Base-by-base conservation (phyloP, 2,329 filamentous ascomycete species). In the Fusarium zealandicum region DNA sequence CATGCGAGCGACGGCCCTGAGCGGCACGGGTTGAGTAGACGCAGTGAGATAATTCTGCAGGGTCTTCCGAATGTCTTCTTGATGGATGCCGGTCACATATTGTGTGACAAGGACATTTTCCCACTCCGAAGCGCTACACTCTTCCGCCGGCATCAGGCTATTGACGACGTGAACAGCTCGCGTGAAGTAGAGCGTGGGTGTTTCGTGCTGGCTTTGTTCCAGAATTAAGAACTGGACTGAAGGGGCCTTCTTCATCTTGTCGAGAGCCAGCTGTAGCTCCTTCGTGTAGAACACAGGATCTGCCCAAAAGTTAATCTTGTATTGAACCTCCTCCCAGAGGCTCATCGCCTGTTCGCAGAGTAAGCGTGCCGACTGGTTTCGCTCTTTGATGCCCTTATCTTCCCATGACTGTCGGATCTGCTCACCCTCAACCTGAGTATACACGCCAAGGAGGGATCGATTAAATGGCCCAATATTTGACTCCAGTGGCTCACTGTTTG, bases 361-460 rank as follows among this genome's bases (percentile, higher is more conserved):
- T 5, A 57, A 39, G 5, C 69, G 57, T 11, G 54, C 51, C 20
- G 54, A 41, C 13, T 49, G 54, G 13, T 63, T 59, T 28, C 39
- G 50, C 13, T 64, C 64, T 35, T 53, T 61, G 17, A 63, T 47
- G 4, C 61, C 57, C 31, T 56, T 70, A 7, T 55, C 50, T 30
- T 70, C 62, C 72, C 69, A 73, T 3, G 74, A 64, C 66, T 80
- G 75, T 2, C 80, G 72, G 17, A 85, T 67, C 16, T 73, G 72
- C 63, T 87, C 84, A 7, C 84, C 84, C 62, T 88, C 84, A 2
- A 78, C 70, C 58, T 86, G 82, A 12, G 73, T 78, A 54, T 75
- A 78, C 3, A 84, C 76, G 1, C 82, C 82, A n/a, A 75, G 70
- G 1, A 88, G 76, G 4, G 83, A 82, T 32, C 81, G 78, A 51